These are phyloP conservation scores for Calcarisporium arbuscula DNA, from an alignment of 2,329 filamentous ascomycete species.

Conservation along the genomic window DNA sequence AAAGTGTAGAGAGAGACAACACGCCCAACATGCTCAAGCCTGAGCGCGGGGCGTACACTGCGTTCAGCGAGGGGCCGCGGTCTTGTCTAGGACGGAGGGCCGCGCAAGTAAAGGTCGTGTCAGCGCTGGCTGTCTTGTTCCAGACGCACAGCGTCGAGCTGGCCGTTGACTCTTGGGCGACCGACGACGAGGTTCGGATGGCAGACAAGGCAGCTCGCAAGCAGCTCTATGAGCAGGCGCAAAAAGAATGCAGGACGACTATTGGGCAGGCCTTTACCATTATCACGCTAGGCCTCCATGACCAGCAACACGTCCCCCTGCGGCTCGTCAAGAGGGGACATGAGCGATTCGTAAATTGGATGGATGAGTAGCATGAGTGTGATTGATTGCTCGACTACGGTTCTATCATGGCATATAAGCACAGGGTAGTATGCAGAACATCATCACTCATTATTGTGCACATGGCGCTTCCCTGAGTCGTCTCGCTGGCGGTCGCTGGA, in stretches of 20 bases:
- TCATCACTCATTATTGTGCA: no score
- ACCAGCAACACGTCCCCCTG: slow-evolving; percentile 56
- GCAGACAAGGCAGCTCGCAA: slow-evolving; percentile 42
- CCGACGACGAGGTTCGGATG: slow-evolving; percentile 43
- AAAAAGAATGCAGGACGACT: slow-evolving; percentile 43
- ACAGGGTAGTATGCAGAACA: no score
- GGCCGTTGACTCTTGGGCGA: slow-evolving; percentile 55
- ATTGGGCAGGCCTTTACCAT: slow-evolving; percentile 53
- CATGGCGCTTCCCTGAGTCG: no score
- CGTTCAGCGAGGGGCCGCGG: slow-evolving; percentile 53
- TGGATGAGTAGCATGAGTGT: no score
- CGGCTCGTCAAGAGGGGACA: slow-evolving; percentile 61
- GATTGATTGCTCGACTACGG: no score
- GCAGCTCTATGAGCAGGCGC: slow-evolving; percentile 55
- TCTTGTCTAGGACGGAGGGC: slow-evolving; percentile 53
- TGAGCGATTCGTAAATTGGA: slow-evolving; percentile 56
- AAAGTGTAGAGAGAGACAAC: slow-evolving; percentile 23
- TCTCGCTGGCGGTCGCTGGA: no score
- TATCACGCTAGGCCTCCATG: slow-evolving; percentile 66
- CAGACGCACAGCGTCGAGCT: slow-evolving; percentile 62
- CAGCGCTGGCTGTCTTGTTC: slow-evolving; percentile 48
- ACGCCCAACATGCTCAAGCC: slow-evolving; percentile 56
- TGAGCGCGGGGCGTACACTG: slow-evolving; percentile 48
- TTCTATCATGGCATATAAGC: no score
- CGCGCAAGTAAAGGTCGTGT: slow-evolving; percentile 53